phyloP scores from a whole-genome alignment of 2,329 filamentous ascomycete genomes.

The Penicillium sp. region DNA sequence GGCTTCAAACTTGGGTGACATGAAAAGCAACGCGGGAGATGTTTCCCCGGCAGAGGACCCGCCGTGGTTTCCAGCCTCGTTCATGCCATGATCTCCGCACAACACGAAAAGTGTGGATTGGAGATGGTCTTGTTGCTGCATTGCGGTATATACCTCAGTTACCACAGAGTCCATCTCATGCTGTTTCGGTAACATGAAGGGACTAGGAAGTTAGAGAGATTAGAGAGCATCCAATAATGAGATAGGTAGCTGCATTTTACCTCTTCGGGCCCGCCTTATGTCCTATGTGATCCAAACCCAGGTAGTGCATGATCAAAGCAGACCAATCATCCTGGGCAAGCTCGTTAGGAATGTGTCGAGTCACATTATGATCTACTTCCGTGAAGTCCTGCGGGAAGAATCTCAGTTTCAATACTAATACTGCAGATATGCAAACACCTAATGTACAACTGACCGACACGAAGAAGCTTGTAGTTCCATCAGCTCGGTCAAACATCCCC shows the following conservation, averaged over 20 bases:
- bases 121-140: slow-evolving; percentile 68
- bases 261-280: slow-evolving; percentile 89
- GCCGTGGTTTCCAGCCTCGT: slow-evolving; percentile 94
- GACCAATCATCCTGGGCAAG: slow-evolving; percentile 79
- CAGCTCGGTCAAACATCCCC: slow-evolving; percentile 75
- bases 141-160: slow-evolving; percentile 68
- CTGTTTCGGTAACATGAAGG: slow-evolving; percentile 91
- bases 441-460: slow-evolving; percentile 69
- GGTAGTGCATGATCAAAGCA: slow-evolving; percentile 89
- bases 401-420: slow-evolving; percentile 12
- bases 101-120: slow-evolving; percentile 77
- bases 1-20: slow-evolving; percentile 73
- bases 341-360: slow-evolving; percentile 77
- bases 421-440: not conserved
- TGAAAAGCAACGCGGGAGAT: slow-evolving; percentile 85
- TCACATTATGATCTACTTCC: slow-evolving; percentile 97
- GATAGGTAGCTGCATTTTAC: slow-evolving; percentile 43
- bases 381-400: slow-evolving; percentile 72
- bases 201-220: slow-evolving; percentile 50
- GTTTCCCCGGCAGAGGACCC: slow-evolving; percentile 93
- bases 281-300: slow-evolving; percentile 94
- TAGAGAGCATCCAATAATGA: slow-evolving; percentile 9
- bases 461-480: slow-evolving; percentile 97
- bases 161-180: slow-evolving; percentile 88
- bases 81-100: slow-evolving; percentile 98